These are phyloP conservation scores for Metarhizium anisopliae DNA, from an alignment of 2,329 filamentous ascomycete species.

Conservation along the genomic window DNA sequence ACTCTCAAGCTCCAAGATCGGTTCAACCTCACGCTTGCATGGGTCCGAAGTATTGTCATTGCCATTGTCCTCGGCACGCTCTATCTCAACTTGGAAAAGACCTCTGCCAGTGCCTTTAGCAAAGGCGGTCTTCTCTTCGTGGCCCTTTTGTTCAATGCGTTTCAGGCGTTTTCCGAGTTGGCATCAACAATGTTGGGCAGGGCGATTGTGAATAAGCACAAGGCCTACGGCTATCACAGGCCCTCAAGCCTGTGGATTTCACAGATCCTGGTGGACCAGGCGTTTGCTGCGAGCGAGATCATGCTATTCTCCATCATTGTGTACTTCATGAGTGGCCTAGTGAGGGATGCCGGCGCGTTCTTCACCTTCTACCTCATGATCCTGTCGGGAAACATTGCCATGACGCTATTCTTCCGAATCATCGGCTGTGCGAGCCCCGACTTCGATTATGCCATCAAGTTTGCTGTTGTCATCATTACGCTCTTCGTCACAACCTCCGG, in stretches of 20 bases:
- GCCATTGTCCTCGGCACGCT: constrained; percentile 74
- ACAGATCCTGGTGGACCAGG: constrained; percentile 70
- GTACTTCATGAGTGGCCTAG: constrained; percentile 69
- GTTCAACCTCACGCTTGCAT: constrained; percentile 65
- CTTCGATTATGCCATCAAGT: constrained; percentile 80
- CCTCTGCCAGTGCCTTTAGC: constrained; percentile 64
- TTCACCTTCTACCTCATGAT: constrained; percentile 70
- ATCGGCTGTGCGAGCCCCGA: constrained; percentile 68
- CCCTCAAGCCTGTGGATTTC: constrained; percentile 77
- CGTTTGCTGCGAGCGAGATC: constrained; percentile 63
- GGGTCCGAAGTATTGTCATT: constrained; percentile 59
- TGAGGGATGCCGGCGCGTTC: constrained; percentile 63
- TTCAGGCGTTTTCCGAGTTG: constrained; percentile 74
- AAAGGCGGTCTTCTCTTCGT: constrained; percentile 77
- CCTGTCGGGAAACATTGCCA: constrained; percentile 57
- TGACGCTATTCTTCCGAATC: constrained; percentile 71
- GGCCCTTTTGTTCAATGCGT: constrained; percentile 75
- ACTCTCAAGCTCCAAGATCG: constrained; percentile 80
- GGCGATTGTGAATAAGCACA: constrained; percentile 74
- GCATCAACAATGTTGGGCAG: constrained; percentile 67
- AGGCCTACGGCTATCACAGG: constrained; percentile 72
- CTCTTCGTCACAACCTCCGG: constrained; percentile 75
- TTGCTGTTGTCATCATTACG: constrained; percentile 70
- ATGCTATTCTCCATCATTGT: constrained; percentile 65
- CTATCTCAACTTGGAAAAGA: constrained; percentile 60